Percentiles rank a stretch among this genome's conserved stretches.
Evolutionary conservation across 192 early-diverging fungal species (phyloP).

Genomic region (Anaeromyces robustus): DNA sequence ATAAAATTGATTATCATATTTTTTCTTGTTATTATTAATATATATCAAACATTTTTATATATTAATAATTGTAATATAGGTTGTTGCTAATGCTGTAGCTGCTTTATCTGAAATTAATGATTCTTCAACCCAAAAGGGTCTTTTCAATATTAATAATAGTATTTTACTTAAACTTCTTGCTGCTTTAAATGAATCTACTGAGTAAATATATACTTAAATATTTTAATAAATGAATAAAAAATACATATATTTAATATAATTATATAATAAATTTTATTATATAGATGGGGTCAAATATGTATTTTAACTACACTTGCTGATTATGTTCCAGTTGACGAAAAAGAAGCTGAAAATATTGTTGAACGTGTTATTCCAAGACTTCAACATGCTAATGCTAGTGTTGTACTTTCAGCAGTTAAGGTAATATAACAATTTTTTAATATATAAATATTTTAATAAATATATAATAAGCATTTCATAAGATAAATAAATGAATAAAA

Average conservation of each 20-base stretch:
- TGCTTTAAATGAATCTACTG: constrained; percentile 93
- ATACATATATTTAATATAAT: neutral
- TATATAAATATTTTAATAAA: too few relatives aligned
- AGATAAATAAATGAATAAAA: too few relatives aligned
- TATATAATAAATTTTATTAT: constrained; percentile 3
- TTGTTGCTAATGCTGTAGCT: constrained; percentile 86
- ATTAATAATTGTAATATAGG: too few relatives aligned
- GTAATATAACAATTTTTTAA: too few relatives aligned
- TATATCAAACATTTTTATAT: too few relatives aligned
- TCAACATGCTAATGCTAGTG: constrained; percentile 91
- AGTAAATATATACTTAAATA: constrained; percentile 31
- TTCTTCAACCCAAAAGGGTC: constrained; percentile 29
- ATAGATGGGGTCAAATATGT: constrained; percentile 87
- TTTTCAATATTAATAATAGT: constrained; percentile 59
- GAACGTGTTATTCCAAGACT: constrained; percentile 83
- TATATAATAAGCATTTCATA: too few relatives aligned
- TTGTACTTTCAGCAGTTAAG: constrained; percentile 80
- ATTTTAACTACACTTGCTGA: constrained; percentile 64
- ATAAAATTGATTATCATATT: too few relatives aligned
- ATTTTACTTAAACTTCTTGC: constrained; percentile 70
- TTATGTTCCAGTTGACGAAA: constrained; percentile 54
- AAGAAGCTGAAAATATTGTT: constrained; percentile 75
- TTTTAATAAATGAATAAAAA: neutral
- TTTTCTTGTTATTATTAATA: too few relatives aligned
- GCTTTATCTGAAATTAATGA: constrained; percentile 84